Conservation (phyloP, 495 filamentous ascomycete genomes). For the Tetracladium setigerum region DNA sequence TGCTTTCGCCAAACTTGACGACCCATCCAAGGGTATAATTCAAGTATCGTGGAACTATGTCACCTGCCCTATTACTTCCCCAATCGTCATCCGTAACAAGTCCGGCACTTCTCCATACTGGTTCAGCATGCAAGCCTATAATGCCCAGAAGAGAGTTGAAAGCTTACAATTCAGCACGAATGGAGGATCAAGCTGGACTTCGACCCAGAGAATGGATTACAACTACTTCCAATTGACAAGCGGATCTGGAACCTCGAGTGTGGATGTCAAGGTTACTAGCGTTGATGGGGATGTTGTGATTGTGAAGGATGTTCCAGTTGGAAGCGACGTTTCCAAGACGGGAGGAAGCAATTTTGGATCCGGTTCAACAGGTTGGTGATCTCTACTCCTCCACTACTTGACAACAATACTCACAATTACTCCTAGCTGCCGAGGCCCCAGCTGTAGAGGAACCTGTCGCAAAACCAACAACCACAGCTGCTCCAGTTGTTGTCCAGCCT, state of each 20-base stretch:
- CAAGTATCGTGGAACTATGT: constrained; percentile 43
- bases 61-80: constrained; percentile 41
- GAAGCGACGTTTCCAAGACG: constrained; percentile 11
- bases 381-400: no score
- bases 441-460: no score
- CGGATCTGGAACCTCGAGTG: constrained; percentile 43
- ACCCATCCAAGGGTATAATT: constrained; percentile 43
- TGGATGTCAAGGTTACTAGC: constrained; percentile 46
- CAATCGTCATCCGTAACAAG: constrained; percentile 49
- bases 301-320: constrained; percentile 18
- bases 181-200: constrained; percentile 43
- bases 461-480: no score
- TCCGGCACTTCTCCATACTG: constrained; percentile 38
- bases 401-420: no score
- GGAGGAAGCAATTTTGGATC: constrained; percentile 21
- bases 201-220: constrained; percentile 40
- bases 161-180: constrained; percentile 51
- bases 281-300: constrained; percentile 30
- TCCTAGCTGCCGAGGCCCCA: no score
- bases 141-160: constrained; percentile 44
- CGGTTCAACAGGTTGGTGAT: neutral
- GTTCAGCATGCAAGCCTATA: constrained; percentile 53
- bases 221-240: constrained; percentile 52
- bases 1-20: constrained; percentile 42
- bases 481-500: no score